Evolutionary conservation across 768 basidiomycete genomes (phyloP), one percentile per base, ranked within the genome.

Genomic region (Lepiota subincarnata): DNA sequence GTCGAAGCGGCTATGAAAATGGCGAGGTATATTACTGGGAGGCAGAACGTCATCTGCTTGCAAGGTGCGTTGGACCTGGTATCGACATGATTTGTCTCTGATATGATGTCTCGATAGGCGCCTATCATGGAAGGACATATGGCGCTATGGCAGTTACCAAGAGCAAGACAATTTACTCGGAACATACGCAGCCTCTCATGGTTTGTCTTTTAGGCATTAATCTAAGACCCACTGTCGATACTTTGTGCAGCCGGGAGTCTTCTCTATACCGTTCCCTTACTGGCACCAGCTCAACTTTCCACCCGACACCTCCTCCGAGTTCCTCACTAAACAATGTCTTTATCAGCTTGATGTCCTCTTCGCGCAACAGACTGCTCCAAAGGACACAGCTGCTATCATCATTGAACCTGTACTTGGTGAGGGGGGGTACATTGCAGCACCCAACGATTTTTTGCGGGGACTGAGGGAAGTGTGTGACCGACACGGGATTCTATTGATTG

Each of bases 401-500:
- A 70, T 98, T 38, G 96, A 98, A 74, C 90, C 96, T 38, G 87
- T 98, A 1, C 76, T 98, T 26, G 95, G 94, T 20, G 96, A 98
- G 69, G 96, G 96, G 34, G 96, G 96, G 1, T 98, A 98, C 68
- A 89, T 97, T 13, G 85, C 91, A 24, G 91, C 93, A 0, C 91
- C 93, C 0, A 64, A 81, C 1, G 80, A 81, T 18, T 98, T 89
- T 74, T 68, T 98, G 55, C 77, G 80, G 42, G 92, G 91, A 18
- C 70, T 98, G 41, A 76, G 94, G 56, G 75, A 76, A 48, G 76
- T 94, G n/a, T 98, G 95, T 68, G 92, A 97, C 65, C 77, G 86
- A 66, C 77, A 98, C 65, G 83, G 78, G 7, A 89, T 98, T 44
- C 66, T 98, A 53, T 75, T 98, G 55, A 88, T 93, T 61, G 68